Percentiles rank a stretch among this genome's conserved stretches.
Evolutionary conservation across 2,329 filamentous ascomycete genomes (phyloP).

Genomic region (Paecilomyces fulvus): DNA sequence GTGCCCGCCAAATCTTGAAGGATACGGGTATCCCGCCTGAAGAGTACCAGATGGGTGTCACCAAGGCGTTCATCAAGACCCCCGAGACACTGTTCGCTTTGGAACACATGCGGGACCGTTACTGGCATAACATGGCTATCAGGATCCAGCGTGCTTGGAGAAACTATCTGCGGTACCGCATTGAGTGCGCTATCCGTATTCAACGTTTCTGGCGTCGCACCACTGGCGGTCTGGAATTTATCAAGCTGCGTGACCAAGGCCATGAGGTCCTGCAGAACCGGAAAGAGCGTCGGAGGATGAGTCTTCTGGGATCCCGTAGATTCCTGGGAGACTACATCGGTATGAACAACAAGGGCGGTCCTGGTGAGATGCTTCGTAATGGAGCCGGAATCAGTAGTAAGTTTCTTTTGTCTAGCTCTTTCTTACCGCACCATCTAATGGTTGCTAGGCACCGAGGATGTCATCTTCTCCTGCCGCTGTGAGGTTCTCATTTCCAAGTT

Average conservation of each 20-base stretch:
- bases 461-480: slow-evolving; percentile 82
- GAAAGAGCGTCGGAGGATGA: slow-evolving; percentile 87
- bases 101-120: slow-evolving; percentile 94
- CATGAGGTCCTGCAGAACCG: slow-evolving; percentile 71
- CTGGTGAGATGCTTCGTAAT: slow-evolving; percentile 70
- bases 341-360: slow-evolving; percentile 69
- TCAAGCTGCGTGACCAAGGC: slow-evolving; percentile 80
- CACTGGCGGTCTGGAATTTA: slow-evolving; percentile 78
- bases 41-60: slow-evolving; percentile 94
- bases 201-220: slow-evolving; percentile 94
- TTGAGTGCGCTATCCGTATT: slow-evolving; percentile 86
- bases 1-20: slow-evolving; percentile 85
- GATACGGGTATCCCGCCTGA: slow-evolving; percentile 92
- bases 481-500: slow-evolving; percentile 91
- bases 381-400: slow-evolving; percentile 62
- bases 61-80: slow-evolving; percentile 96
- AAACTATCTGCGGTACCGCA: slow-evolving; percentile 86
- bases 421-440: neutral
- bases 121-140: slow-evolving; percentile 99
- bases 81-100: slow-evolving; percentile 94
- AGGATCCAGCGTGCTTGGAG: slow-evolving; percentile 96
- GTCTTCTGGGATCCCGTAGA: slow-evolving; percentile 79
- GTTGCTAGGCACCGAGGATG: slow-evolving; percentile 49
- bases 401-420: slow-evolving; percentile 4
- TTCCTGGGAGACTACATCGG: slow-evolving; percentile 95